A percentile compares a stretch with the other conserved stretches of the same genome.
Conservation (phyloP, 2,329 filamentous ascomycete species). For the Cytospora chrysosperma region DNA sequence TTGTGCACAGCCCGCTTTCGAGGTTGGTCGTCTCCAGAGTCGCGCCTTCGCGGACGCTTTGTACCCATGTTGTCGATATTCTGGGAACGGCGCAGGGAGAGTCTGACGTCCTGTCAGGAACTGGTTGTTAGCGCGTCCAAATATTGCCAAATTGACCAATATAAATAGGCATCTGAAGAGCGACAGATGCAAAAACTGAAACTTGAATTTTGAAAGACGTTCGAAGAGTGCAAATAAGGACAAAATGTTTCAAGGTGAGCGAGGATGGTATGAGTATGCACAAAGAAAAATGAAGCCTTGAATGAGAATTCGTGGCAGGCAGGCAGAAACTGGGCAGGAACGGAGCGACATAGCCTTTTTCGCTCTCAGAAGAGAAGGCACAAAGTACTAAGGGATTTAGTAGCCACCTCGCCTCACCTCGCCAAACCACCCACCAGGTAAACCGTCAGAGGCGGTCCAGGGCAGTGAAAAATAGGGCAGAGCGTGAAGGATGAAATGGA, state of each 20-base stretch:
- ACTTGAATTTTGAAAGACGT: background rate
- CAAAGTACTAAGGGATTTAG: too few species aligned
- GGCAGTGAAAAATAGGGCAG: too few species aligned
- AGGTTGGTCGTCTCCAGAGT: background rate
- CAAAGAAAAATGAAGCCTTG: background rate
- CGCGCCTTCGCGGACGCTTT: background rate
- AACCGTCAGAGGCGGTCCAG: too few species aligned
- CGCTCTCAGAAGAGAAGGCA: background rate
- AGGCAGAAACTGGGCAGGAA: background rate
- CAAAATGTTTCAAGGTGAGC: background rate
- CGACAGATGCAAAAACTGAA: background rate
- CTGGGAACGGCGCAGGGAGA: background rate
- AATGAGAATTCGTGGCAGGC: too few species aligned
- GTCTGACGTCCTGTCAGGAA: background rate
- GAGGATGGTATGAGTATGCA: background rate
- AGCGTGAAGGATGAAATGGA: background rate
- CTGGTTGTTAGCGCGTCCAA: background rate
- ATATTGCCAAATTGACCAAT: too few species aligned
- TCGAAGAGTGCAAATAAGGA: background rate
- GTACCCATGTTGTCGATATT: background rate
- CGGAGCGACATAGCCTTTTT: background rate
- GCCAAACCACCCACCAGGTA: background rate
- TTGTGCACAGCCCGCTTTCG: background rate
- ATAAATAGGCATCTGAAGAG: too few species aligned
- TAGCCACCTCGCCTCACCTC: too few species aligned